Evolutionary conservation across 495 filamentous ascomycete genomes (phyloP).

Genomic region (Xylaria castorea): DNA sequence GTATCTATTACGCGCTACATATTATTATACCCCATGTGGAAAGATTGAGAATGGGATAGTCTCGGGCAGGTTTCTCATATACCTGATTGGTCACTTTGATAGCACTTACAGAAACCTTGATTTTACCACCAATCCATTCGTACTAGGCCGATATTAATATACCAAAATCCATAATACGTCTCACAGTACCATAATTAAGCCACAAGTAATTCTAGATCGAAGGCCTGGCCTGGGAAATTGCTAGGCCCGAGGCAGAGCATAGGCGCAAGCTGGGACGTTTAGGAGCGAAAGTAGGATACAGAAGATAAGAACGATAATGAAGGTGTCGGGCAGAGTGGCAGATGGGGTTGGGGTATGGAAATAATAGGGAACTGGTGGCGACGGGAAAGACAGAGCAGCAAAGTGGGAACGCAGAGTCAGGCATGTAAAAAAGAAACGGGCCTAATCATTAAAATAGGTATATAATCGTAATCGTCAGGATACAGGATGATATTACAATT

Average conservation of each 20-base stretch:
- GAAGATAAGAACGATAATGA: background rate
- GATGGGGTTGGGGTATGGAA: background rate
- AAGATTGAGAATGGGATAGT: background rate
- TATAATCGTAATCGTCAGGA: background rate
- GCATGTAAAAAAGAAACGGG: background rate
- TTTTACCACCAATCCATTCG: background rate
- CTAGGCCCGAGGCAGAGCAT: too few species aligned
- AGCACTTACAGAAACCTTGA: background rate
- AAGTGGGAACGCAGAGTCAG: too few species aligned
- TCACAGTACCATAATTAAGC: background rate
- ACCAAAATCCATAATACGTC: background rate
- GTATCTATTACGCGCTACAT: too few species aligned
- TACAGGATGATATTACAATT: background rate
- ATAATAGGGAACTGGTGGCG: background rate
- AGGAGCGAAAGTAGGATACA: background rate
- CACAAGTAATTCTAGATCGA: background rate
- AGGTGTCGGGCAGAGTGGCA: background rate
- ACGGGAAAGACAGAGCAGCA: too few species aligned
- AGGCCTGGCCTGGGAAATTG: background rate
- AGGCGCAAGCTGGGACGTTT: background rate
- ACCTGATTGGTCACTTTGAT: slow-evolving; percentile 1
- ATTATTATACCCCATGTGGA: too few species aligned
- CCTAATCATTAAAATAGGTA: background rate
- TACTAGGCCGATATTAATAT: background rate
- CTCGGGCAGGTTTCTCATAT: too few species aligned